Base-by-base conservation (phyloP, 1,139 yeast species). In the Ogataea hybrid region DNA sequence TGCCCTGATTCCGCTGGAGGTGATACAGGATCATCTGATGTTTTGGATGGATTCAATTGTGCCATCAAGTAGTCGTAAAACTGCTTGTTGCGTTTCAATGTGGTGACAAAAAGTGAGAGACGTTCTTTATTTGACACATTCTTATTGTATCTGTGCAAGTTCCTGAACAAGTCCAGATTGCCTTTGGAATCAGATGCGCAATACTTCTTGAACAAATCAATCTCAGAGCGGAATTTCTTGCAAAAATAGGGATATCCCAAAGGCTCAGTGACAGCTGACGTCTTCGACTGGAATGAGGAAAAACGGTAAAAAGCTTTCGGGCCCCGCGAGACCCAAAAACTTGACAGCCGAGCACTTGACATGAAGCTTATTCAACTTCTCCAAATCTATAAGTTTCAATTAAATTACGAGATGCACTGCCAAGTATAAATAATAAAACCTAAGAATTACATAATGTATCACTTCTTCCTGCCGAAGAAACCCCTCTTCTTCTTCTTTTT, bases 401-500 rank as follows among this genome's bases (percentile, higher is more conserved):
- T 23, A 23, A 23, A 8, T 11, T 23, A 23, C 27, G 12, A n/a
- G 6, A 10, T 23, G 16, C 31, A 28, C 31, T 15, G 31, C 31
- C 31, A 28, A 22, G 15, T 25, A 8, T 31, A 11, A 22, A 32
- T 15, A 27, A 23, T 27, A 32, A 20, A 14, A 27, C 25, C 31
- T 37, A 31, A 30, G 28, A 31, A 37, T 30, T 37, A 32, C 41
- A 32, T 22, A 32, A 23, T 10, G 23, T 22, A 20, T 35, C 29
- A 39, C 42, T 48, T 50, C 45, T 44, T 51, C 42, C 56, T 45
- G 22, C 56, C 52, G 29, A 54, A 51, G 12, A 55, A 44, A 14
- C 52, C 52, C 33, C 51, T 47, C 46, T 51, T 57, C 48, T 50
- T 57, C 52, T 58, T 57, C 49, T 57, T 57, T 41, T 55, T 49